Conservation (phyloP, 306 rosid species). For the Dalbergia cochinchinensis region DNA sequence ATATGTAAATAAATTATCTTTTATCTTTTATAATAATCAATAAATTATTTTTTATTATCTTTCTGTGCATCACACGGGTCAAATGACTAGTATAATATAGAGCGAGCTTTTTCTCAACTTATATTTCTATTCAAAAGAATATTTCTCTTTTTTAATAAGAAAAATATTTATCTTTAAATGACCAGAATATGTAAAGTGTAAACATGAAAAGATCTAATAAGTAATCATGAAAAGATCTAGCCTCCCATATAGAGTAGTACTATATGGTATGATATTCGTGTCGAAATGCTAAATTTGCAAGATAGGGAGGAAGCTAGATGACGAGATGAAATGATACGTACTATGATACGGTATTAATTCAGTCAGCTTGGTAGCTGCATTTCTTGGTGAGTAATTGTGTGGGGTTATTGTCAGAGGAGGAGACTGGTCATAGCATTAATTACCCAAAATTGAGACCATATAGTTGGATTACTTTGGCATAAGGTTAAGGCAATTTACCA, state of each 20-base stretch:
- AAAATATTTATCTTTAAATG: too few species aligned
- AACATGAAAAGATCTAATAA: neutral
- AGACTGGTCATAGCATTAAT: conserved; percentile 42
- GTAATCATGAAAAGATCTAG: too few species aligned
- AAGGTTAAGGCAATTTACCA: conserved; percentile 56
- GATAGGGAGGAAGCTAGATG: conserved; percentile 1
- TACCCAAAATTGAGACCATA: conserved; percentile 25
- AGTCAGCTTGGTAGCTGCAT: neutral
- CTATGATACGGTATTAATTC: neutral
- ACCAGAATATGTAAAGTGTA: too few species aligned
- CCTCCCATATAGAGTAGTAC: too few species aligned
- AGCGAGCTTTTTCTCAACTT: too few species aligned
- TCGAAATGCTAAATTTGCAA: neutral
- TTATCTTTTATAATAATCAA: too few species aligned
- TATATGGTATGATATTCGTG: neutral
- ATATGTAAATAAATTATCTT: too few species aligned
- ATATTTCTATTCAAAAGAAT: too few species aligned
- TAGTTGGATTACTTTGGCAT: conserved; percentile 51
- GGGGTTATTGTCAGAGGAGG: conserved; percentile 24
- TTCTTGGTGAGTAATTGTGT: conserved; percentile 26
- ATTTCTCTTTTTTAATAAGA: too few species aligned
- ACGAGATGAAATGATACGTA: conserved; percentile 10
- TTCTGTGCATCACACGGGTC: too few species aligned
- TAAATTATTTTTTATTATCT: too few species aligned
- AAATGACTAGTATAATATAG: too few species aligned